Conservation (phyloP, 192 early-diverging fungal genomes). For the Entomortierella chlamydospora region DNA sequence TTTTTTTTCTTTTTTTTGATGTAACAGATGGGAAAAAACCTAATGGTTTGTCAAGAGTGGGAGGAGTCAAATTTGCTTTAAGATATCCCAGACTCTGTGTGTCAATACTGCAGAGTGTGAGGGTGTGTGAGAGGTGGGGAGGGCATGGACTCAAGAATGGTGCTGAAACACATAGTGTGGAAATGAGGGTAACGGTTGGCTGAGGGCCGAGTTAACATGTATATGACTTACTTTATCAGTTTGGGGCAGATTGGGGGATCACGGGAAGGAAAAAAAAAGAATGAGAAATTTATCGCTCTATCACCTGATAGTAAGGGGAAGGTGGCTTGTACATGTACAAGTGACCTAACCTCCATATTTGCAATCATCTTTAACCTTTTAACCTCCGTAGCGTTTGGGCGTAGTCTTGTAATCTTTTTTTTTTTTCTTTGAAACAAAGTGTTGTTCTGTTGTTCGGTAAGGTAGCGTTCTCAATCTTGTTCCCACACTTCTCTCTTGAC, state of each 20-base stretch:
- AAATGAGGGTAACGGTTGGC: neutral
- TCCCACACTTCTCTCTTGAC: too few relatives aligned
- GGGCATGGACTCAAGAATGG: neutral
- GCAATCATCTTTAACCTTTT: neutral
- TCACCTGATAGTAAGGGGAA: neutral
- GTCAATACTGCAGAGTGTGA: too few relatives aligned
- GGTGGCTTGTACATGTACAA: slow-evolving; percentile 1
- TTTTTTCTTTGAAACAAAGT: too few relatives aligned
- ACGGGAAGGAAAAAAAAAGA: neutral
- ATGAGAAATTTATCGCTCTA: neutral
- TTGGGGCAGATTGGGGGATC: neutral
- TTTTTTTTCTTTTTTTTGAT: slow-evolving; percentile 1
- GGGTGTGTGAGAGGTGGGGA: neutral
- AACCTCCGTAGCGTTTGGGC: neutral
- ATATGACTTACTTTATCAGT: neutral
- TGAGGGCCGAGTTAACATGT: too few relatives aligned
- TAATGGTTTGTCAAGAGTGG: too few relatives aligned
- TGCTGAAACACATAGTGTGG: neutral
- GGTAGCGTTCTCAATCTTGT: too few relatives aligned
- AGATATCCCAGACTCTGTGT: neutral
- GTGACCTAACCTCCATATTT: too few relatives aligned
- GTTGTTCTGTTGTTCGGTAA: too few relatives aligned
- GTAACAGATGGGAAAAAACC: neutral
- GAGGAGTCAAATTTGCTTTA: too few relatives aligned
- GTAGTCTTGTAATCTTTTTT: neutral